Evolutionary conservation across 2,329 filamentous ascomycete genomes (phyloP).

Genomic region (Aspergillus versicolor): DNA sequence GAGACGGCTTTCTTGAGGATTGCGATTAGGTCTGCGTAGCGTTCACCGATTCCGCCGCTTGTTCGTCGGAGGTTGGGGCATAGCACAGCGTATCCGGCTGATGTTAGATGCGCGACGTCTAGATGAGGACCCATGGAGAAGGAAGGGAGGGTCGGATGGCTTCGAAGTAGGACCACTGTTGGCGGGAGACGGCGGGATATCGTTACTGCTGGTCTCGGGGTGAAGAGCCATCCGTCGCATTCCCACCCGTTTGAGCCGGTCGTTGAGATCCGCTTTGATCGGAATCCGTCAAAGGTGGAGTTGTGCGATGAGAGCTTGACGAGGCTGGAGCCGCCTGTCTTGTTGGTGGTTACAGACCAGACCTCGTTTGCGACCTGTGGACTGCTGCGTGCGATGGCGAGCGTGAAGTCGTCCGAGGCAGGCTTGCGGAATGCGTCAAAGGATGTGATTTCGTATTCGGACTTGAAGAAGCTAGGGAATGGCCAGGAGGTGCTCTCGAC

Average conservation of each 20-base stretch:
- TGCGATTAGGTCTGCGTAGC: background rate
- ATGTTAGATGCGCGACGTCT: constrained; percentile 1
- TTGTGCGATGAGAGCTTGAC: constrained; percentile 8
- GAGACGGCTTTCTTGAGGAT: constrained; percentile 1
- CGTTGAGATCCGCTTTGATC: background rate
- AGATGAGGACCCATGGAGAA: constrained; percentile 1
- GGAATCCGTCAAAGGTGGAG: constrained; percentile 2
- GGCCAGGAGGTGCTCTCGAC: background rate
- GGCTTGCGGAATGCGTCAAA: background rate
- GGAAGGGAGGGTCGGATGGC: background rate
- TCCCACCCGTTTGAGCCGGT: constrained; percentile 1
- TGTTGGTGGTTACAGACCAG: background rate
- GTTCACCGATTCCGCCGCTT: background rate
- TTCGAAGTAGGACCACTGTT: background rate
- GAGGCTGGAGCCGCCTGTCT: background rate
- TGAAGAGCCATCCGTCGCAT: constrained; percentile 8
- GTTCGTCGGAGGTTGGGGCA: background rate
- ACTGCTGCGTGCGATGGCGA: constrained; percentile 2
- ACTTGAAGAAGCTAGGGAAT: background rate
- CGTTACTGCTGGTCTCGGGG: background rate
- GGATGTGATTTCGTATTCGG: constrained; percentile 5
- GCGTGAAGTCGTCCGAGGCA: background rate
- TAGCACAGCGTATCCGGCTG: background rate
- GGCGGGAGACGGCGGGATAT: background rate
- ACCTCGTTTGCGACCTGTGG: background rate